These are phyloP conservation scores for Cryptococcus amylolentus DNA, from an alignment of 1,284 basidiomycete species.

Conservation along the genomic window DNA sequence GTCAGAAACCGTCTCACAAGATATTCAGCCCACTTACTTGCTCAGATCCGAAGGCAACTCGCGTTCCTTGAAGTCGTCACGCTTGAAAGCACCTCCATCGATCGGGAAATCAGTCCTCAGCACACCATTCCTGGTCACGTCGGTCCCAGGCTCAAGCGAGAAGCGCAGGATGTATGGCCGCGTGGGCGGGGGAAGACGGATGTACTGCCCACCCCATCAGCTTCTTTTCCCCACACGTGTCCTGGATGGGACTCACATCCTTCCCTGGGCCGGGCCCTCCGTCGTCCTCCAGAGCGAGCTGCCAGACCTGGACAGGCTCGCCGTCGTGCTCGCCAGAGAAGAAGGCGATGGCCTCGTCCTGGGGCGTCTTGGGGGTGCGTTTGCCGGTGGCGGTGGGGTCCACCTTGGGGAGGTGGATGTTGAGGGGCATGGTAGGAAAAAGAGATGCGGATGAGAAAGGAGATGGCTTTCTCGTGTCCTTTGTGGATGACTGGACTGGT, in stretches of 20 bases:
- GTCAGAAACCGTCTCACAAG: background rate
- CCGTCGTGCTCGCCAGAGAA: constrained; percentile 60
- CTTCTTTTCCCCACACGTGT: background rate
- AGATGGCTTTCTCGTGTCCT: too few relatives aligned
- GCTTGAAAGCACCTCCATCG: constrained; percentile 77
- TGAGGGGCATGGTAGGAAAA: background rate
- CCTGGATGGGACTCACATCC: constrained; percentile 58
- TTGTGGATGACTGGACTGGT: too few relatives aligned
- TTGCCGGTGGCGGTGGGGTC: background rate
- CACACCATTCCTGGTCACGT: constrained; percentile 78
- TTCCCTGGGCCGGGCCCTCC: constrained; percentile 81
- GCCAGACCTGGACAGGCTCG: constrained; percentile 72
- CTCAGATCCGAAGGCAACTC: constrained; percentile 48
- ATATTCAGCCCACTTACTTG: constrained; percentile 55
- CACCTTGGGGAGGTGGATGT: background rate
- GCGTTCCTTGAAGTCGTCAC: constrained; percentile 70
- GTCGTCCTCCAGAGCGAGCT: constrained; percentile 77
- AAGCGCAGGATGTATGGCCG: constrained; percentile 84
- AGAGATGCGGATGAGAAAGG: background rate
- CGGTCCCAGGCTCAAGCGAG: constrained; percentile 80
- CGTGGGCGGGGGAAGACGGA: constrained; percentile 87
- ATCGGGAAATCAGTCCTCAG: constrained; percentile 94
- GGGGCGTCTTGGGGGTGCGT: constrained; percentile 72
- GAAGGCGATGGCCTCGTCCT: constrained; percentile 84
- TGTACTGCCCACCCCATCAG: constrained; percentile 61